phyloP scores from a whole-genome alignment of 305 asterid species.

The Ruellia speciosa region DNA sequence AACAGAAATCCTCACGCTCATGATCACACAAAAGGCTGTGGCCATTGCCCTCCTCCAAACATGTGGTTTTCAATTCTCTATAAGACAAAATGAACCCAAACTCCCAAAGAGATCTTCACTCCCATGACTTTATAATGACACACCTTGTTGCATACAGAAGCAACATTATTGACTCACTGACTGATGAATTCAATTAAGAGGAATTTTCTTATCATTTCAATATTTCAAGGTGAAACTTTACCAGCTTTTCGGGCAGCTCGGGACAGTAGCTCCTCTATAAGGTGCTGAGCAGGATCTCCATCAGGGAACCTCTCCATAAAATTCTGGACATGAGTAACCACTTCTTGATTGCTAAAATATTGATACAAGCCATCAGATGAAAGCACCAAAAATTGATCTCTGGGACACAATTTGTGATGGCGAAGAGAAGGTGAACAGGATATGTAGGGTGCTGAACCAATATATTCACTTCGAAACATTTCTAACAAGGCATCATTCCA shows the following conservation, averaged over 20 bases:
- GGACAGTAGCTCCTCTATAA: slow-evolving; percentile 79
- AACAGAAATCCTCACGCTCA: too few relatives aligned
- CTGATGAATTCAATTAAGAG: neutral
- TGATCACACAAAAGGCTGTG: too few relatives aligned
- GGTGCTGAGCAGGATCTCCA: slow-evolving; percentile 98
- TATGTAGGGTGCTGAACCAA: slow-evolving; percentile 82
- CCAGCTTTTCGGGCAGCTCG: slow-evolving; percentile 99
- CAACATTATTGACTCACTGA: too few relatives aligned
- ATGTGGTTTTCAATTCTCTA: too few relatives aligned
- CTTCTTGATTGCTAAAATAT: slow-evolving; percentile 88
- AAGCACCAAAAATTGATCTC: slow-evolving; percentile 92
- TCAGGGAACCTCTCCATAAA: slow-evolving; percentile 94
- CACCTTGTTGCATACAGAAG: too few relatives aligned
- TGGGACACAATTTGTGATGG: slow-evolving; percentile 77
- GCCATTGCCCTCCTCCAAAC: too few relatives aligned
- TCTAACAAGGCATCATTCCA: slow-evolving; percentile 75
- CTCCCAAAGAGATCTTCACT: too few relatives aligned
- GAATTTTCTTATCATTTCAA: neutral
- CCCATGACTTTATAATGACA: too few relatives aligned
- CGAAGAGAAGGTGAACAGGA: slow-evolving; percentile 85
- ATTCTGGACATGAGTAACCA: slow-evolving; percentile 74
- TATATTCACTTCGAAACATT: slow-evolving; percentile 91
- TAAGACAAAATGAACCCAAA: too few relatives aligned
- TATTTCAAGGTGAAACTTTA: slow-evolving; percentile 18
- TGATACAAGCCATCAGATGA: slow-evolving; percentile 97